Evolutionary conservation across 306 rosid genomes (phyloP).

Genomic region (Trifolium dubium): DNA sequence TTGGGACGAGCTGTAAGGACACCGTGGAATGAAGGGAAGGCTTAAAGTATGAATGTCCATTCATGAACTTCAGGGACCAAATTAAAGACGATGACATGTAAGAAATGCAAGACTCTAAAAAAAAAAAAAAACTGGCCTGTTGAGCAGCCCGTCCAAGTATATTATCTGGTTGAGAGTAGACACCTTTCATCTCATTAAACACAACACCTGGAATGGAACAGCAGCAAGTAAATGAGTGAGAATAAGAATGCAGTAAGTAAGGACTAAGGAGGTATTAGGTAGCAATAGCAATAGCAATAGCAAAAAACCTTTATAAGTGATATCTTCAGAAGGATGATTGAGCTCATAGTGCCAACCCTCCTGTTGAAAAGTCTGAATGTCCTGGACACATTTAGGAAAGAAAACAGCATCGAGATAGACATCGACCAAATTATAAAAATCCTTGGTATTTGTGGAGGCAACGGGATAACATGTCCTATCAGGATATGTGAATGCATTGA

Average conservation of each 20-base stretch:
- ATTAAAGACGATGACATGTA: background rate
- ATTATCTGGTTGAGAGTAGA: conserved; percentile 96
- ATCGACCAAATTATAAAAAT: conserved; percentile 92
- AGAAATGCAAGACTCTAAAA: background rate
- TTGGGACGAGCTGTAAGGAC: background rate
- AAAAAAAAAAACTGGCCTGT: conserved; percentile 65
- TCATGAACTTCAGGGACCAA: conserved; percentile 16
- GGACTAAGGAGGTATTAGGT: background rate
- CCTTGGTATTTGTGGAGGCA: conserved; percentile 95
- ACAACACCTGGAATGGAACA: conserved; percentile 84
- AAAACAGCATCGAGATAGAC: conserved; percentile 98
- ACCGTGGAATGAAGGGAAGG: conserved; percentile 16
- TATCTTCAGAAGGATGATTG: conserved; percentile 88
- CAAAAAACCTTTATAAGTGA: conserved; percentile 80
- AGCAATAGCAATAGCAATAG: background rate
- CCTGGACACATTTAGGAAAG: conserved; percentile 92
- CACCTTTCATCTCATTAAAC: conserved; percentile 99
- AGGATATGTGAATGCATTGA: conserved; percentile 96
- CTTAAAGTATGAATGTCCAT: conserved; percentile 13
- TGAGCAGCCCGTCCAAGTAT: conserved; percentile 84
- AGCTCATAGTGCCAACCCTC: conserved; percentile 99
- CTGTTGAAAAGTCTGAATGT: conserved; percentile 86
- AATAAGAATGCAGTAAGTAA: background rate
- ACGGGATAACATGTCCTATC: conserved; percentile 97
- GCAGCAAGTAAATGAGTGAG: conserved; percentile 11